Evolutionary conservation across 1,284 basidiomycete genomes (phyloP).

Genomic region (Irpex rosettiformis): DNA sequence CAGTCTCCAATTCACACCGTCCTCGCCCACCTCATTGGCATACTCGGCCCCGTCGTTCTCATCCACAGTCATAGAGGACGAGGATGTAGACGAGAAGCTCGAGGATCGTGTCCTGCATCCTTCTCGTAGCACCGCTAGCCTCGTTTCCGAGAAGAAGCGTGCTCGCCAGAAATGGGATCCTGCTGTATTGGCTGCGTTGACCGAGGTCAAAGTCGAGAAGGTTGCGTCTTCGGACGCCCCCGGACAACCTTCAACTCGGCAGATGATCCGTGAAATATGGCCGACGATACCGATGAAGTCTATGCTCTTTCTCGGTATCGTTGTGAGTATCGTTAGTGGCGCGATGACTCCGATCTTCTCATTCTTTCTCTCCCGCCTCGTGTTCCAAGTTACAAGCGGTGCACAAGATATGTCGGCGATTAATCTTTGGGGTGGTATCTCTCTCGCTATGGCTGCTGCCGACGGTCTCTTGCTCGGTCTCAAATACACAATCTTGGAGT

Average conservation of each 20-base stretch:
- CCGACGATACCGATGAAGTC: constrained; percentile 77
- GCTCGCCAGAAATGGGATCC: constrained; percentile 37
- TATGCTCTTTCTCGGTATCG: constrained; percentile 64
- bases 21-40: constrained; percentile 30
- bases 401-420: constrained; percentile 61
- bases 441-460: constrained; percentile 68
- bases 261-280: constrained; percentile 58
- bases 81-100: constrained; percentile 32
- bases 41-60: constrained; percentile 32
- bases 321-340: constrained; percentile 68
- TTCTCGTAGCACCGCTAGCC: constrained; percentile 15
- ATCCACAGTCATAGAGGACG: constrained; percentile 31
- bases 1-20: constrained; percentile 65
- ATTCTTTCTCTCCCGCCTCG: constrained; percentile 79
- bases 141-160: constrained; percentile 24
- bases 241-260: constrained; percentile 36
- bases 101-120: constrained; percentile 20
- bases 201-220: constrained; percentile 33
- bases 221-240: constrained; percentile 15
- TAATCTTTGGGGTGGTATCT: constrained; percentile 64
- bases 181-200: constrained; percentile 30
- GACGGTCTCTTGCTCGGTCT: constrained; percentile 74
- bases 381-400: constrained; percentile 76
- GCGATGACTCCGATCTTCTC: constrained; percentile 91
- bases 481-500: constrained; percentile 80